These are phyloP conservation scores for Posidonia australis DNA, from an alignment of 106 monocot species.

Conservation along the genomic window DNA sequence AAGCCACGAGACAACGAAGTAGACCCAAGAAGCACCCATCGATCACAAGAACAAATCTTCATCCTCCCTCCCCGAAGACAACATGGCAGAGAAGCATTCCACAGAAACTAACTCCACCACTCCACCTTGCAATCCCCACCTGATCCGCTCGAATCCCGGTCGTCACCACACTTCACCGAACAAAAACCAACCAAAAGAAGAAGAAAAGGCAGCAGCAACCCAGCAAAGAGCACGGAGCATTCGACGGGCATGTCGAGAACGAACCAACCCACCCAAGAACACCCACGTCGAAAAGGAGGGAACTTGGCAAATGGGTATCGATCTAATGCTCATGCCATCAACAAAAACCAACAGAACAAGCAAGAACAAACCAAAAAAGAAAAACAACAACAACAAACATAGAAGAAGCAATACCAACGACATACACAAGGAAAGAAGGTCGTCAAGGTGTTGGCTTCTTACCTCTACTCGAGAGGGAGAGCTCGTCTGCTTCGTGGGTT, in stretches of 20 bases:
- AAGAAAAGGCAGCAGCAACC: background rate
- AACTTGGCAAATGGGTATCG: slow-evolving; percentile 7
- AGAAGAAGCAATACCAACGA: background rate
- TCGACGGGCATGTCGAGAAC: background rate
- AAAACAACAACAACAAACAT: background rate
- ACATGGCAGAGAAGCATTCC: background rate
- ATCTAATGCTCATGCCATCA: background rate
- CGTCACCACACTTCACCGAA: background rate
- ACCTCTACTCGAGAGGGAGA: slow-evolving; percentile 2
- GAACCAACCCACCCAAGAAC: background rate
- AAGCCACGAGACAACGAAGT: too few relatives aligned
- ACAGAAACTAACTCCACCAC: background rate
- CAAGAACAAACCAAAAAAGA: background rate
- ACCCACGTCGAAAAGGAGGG: background rate
- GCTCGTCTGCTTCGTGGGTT: background rate
- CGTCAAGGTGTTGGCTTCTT: background rate
- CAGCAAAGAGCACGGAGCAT: background rate
- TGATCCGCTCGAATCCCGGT: background rate
- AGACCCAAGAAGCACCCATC: too few relatives aligned
- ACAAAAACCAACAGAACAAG: background rate
- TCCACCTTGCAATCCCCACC: background rate
- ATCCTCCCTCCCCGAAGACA: too few relatives aligned
- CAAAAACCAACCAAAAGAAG: background rate
- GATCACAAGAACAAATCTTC: too few relatives aligned
- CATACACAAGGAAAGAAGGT: background rate